Base-by-base conservation (phyloP, 768 basidiomycete species). In the Lenzites betulinus region DNA sequence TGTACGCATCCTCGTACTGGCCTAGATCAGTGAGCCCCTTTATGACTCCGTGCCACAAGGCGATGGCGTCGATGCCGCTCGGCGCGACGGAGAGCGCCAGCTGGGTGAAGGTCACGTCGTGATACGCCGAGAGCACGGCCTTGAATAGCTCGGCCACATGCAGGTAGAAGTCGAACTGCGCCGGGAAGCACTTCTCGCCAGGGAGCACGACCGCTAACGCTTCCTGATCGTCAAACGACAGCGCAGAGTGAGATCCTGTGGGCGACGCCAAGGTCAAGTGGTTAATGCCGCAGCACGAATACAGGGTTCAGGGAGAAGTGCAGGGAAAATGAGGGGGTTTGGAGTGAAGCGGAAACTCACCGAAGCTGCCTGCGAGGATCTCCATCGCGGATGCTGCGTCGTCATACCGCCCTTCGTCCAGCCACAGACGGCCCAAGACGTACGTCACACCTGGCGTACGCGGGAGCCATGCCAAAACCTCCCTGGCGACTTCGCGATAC, bases 1-100 rank as follows among this genome's bases (percentile, higher is more conserved):
- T 80, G 74, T 98, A 98, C 1, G 97, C 96, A 66, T 93, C 88
- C 67, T 95, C 93, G 74, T 89, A 97, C 63, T 82, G 76, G 7
- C 83, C 85, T 42, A 92, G 76, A 49, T 90, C 88, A 20, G 84
- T 85, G 54, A 87, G 83, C 28, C 90, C 90, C 68, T 87, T 83
- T 73, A 90, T 91, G 20, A 95, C 78, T 58, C 79, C 87, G 62
- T 79, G 81, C 94, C 95, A 96, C 23, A 98, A 73, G n/a, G 86
- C 79, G 47, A 83, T 78, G 11, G 83, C 85, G 63, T 88, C 83
- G 18, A 74, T 73, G 20, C 77, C 81, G 30, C 73, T 65, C 20
- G 82, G 78, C 7, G 85, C 85, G 51, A 82, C 81, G n/a, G 89
- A 87, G 60, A 97, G 80, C 11, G 95, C 93, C 35, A 93, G 78